Evolutionary conservation across 73 alveolate species (phyloP), one percentile per base, ranked within the genome.

Genomic region (Diophrys sp.): DNA sequence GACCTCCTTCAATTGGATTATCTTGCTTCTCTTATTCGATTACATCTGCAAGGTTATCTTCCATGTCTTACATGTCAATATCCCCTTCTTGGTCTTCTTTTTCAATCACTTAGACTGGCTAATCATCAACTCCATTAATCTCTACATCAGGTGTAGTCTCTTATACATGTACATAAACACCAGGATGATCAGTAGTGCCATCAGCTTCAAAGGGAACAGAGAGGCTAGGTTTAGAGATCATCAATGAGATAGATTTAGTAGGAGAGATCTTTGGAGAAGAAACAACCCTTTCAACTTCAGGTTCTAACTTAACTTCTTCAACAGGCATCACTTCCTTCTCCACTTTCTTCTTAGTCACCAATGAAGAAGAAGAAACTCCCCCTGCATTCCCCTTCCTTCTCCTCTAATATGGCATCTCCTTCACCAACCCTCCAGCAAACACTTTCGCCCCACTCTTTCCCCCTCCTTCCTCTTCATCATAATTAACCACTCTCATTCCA

Each of bases 361-460:
- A 18, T 18, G 5, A 5, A 44, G 5, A 44, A 5, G 18, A 5
- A 11, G n/a, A 18, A 18, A 44, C 5, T 18, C 18, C 5, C 62
- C 62, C 62, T 44, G 62, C 62, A 11, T 18, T 18, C n/a, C 5
- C 18, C 62, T 44, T 44, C 18, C 18, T 18, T 44, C 18, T 44
- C 18, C 5, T 44, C 62, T 44, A 28, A 66, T 44, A 73, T n/a
- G 80, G 57, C 14, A 73, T 28, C 26, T 73, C 80, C 1, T 73
- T 73, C 1, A 73, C 57, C 26, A 73, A 31, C 23, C 54, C 80
- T 73, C 80, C 57, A 1, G 57, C 80, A n/a, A 67, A 73, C 31
- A 44, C 69, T 29, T 44, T 62, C 27, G 69, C 18, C 5, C 62
- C 62, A 11, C 18, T 44, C 18, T 44, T 5, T 11, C 5, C 62